Evolutionary conservation across 768 basidiomycete species (phyloP).

Genomic region (Lentinula aciculospora): DNA sequence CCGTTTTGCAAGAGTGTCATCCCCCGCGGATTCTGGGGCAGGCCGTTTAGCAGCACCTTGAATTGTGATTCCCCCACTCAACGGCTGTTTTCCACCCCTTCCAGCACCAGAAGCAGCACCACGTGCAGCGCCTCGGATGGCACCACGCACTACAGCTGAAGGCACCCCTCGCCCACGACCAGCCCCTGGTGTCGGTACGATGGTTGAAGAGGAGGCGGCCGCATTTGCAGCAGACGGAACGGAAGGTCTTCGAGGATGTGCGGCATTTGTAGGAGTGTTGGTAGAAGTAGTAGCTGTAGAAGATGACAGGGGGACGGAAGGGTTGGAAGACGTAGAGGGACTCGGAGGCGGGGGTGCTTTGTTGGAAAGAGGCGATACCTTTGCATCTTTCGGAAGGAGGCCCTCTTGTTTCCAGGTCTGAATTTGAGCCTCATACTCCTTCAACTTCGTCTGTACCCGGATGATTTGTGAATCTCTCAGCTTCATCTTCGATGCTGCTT

Average conservation of each 20-base stretch:
- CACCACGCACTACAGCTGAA: conserved; percentile 24
- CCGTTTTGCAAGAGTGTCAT: conserved; percentile 9
- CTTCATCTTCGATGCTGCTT: conserved; percentile 54
- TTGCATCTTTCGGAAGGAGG: conserved; percentile 30
- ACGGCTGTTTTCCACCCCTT: conserved; percentile 19
- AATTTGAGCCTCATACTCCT: conserved; percentile 64
- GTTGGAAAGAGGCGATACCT: conserved; percentile 18
- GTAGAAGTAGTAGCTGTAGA: conserved; percentile 14
- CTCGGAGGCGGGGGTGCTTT: conserved; percentile 24
- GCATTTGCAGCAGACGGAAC: conserved; percentile 16
- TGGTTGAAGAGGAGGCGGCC: conserved; percentile 13
- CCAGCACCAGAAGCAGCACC: conserved; percentile 28
- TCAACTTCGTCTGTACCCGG: conserved; percentile 52
- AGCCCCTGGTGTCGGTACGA: conserved; percentile 10
- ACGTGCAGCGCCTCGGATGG: conserved; percentile 18
- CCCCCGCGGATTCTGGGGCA: neutral
- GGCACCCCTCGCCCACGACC: conserved; percentile 23
- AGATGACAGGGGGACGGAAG: conserved; percentile 17
- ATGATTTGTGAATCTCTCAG: conserved; percentile 70
- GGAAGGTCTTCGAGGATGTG: conserved; percentile 26
- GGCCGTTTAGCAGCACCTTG: conserved; percentile 9
- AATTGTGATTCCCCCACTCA: conserved; percentile 6
- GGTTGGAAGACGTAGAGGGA: conserved; percentile 14
- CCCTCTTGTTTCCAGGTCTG: conserved; percentile 50
- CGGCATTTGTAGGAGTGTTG: conserved; percentile 10